phyloP scores from a whole-genome alignment of 2,329 filamentous ascomycete genomes.

The Penicillium sp. region DNA sequence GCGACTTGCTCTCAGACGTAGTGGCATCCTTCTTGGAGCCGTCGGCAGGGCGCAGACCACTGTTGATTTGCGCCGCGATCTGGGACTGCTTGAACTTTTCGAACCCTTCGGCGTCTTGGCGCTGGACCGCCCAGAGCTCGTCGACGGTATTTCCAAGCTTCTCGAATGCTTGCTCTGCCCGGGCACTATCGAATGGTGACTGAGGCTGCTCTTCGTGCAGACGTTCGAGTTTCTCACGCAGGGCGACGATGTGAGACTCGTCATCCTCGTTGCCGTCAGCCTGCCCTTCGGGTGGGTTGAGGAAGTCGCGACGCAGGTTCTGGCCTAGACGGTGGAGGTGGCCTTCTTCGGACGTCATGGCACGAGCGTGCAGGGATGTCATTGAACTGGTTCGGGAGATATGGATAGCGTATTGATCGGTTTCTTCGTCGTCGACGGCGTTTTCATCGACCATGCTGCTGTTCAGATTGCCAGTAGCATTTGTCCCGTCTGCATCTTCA shows the following conservation, averaged over 20 bases:
- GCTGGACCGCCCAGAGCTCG: conserved; percentile 43
- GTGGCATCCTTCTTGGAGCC: background rate
- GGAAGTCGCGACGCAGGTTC: conserved; percentile 62
- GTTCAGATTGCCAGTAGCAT: conserved; percentile 33
- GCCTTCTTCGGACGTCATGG: conserved; percentile 67
- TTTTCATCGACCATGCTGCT: conserved; percentile 31
- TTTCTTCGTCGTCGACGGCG: conserved; percentile 42
- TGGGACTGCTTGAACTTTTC: conserved; percentile 46
- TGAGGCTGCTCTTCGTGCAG: conserved; percentile 44
- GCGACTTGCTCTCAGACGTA: conserved; percentile 3
- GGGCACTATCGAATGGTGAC: conserved; percentile 38
- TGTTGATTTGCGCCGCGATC: conserved; percentile 48
- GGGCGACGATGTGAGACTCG: conserved; percentile 45
- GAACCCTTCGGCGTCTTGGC: conserved; percentile 46
- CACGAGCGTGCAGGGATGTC: conserved; percentile 65
- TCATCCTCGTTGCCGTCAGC: conserved; percentile 36
- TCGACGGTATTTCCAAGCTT: conserved; percentile 47
- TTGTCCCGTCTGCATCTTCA: conserved; percentile 26
- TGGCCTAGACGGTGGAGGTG: conserved; percentile 68
- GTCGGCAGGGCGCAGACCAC: conserved; percentile 24
- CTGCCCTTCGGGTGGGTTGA: conserved; percentile 50
- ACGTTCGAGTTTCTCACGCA: conserved; percentile 45
- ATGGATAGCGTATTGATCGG: conserved; percentile 45
- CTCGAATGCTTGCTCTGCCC: conserved; percentile 42
- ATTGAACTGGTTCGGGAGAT: conserved; percentile 63